Percentiles rank a stretch among this genome's conserved stretches.
Conservation (phyloP, 2,329 filamentous ascomycete genomes). For the Simplicillium aogashimaense region DNA sequence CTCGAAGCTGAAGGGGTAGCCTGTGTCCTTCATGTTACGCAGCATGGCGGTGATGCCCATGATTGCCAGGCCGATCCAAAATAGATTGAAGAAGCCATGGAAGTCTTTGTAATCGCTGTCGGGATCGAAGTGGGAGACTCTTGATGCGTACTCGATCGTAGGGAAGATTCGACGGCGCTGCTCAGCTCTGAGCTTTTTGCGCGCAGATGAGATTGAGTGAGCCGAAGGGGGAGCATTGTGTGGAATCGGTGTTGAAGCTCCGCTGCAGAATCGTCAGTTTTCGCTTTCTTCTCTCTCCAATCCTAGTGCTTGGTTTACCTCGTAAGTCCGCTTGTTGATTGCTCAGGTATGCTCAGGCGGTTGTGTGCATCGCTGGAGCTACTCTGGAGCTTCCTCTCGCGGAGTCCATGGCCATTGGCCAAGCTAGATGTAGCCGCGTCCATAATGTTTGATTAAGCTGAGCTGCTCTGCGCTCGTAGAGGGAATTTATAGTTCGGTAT, state of each 20-base stretch:
- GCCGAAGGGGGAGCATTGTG: conserved; percentile 88
- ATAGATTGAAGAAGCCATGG: conserved; percentile 92
- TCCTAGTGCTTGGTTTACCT: not conserved
- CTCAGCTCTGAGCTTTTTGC: conserved; percentile 73
- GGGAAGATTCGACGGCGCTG: conserved; percentile 82
- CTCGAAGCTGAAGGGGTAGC: conserved; percentile 71
- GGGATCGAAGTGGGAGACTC: conserved; percentile 93
- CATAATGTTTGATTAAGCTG: too few species aligned
- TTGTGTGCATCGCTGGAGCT: too few species aligned
- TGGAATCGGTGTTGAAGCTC: conserved; percentile 73
- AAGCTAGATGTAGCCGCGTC: too few species aligned
- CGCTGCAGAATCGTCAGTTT: conserved; percentile 38
- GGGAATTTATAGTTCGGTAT: too few species aligned
- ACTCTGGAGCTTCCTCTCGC: too few species aligned
- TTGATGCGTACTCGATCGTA: conserved; percentile 80
- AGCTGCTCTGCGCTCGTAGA: too few species aligned
- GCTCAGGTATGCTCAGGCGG: too few species aligned
- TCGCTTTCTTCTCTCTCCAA: conserved; percentile 1
- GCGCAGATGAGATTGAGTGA: conserved; percentile 73
- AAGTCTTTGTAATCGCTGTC: conserved; percentile 89
- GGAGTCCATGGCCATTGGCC: too few species aligned
- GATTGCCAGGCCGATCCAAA: conserved; percentile 94
- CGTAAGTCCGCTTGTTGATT: too few species aligned
- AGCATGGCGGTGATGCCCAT: conserved; percentile 95
- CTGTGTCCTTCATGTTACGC: conserved; percentile 88